Percentiles rank a stretch among this genome's conserved stretches.
Conservation (phyloP, 805 yeast genomes). For the Nakazawaea peltata region DNA sequence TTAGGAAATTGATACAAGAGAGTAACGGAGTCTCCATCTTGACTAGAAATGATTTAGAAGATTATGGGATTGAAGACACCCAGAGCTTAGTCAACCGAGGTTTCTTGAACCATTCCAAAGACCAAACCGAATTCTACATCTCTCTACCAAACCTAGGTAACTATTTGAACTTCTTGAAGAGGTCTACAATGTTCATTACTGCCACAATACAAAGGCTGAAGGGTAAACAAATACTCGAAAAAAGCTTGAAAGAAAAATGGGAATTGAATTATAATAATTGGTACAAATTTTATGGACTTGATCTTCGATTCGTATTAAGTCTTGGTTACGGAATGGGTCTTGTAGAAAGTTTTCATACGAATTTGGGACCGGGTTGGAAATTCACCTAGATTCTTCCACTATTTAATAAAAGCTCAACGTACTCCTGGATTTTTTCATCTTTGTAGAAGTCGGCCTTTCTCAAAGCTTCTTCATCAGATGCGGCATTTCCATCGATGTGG, state of each 20-base stretch:
- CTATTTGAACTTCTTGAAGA: constrained; percentile 37
- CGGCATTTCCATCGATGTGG: constrained; percentile 20
- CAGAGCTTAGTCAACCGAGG: constrained; percentile 31
- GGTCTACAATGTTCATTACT: constrained; percentile 33
- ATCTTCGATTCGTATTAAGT: constrained; percentile 41
- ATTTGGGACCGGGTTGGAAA: constrained; percentile 45
- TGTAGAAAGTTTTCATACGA: constrained; percentile 44
- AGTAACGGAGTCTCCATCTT: constrained; percentile 18
- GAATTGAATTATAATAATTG: constrained; percentile 33
- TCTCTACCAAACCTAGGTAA: constrained; percentile 46
- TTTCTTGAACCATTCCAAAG: constrained; percentile 33
- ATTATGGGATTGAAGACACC: constrained; percentile 17
- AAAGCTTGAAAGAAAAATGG: constrained; percentile 35
- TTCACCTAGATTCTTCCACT: constrained; percentile 35
- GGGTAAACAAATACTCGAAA: constrained; percentile 36
- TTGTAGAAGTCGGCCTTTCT: constrained; percentile 78
- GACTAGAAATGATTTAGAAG: constrained; percentile 14
- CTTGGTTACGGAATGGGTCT: constrained; percentile 44
- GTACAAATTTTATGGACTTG: constrained; percentile 42
- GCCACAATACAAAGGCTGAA: constrained; percentile 23
- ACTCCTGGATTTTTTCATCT: constrained; percentile 71
- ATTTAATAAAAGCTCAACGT: constrained; percentile 66
- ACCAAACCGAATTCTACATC: constrained; percentile 29
- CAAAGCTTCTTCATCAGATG: constrained; percentile 71
- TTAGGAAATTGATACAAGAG: constrained; percentile 13